Percentiles rank a stretch among this genome's conserved stretches.
Evolutionary conservation across 31 red algal genomes (phyloP).

Genomic region (Asparagopsis taxiformis): DNA sequence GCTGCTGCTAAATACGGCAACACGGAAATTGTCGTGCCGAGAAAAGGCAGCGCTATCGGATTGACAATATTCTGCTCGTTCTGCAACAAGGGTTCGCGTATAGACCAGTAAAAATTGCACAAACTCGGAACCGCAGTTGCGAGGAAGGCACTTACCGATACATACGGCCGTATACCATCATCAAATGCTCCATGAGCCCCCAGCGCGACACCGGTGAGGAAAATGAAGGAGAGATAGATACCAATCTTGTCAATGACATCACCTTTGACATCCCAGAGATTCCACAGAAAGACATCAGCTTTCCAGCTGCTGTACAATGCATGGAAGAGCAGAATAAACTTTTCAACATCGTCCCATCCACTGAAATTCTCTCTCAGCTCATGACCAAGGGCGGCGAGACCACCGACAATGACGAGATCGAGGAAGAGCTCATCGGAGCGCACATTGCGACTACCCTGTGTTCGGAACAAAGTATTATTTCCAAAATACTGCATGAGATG

Average conservation of each 20-base stretch:
- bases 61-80: constrained; percentile 18
- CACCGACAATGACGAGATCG: constrained; percentile 40
- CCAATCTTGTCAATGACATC: constrained; percentile 32
- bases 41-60: not conserved
- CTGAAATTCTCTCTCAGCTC: constrained; percentile 39
- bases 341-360: constrained; percentile 33
- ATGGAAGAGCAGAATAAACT: constrained; percentile 40
- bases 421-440: constrained; percentile 34
- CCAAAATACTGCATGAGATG: constrained; percentile 54
- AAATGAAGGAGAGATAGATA: constrained; percentile 23
- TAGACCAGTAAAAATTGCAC: constrained; percentile 3
- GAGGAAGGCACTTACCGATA: constrained; percentile 12
- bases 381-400: constrained; percentile 52
- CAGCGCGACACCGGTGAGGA: constrained; percentile 30
- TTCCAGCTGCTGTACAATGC: constrained; percentile 36
- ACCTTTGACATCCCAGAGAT: constrained; percentile 20
- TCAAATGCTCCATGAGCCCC: constrained; percentile 33
- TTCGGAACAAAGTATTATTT: constrained; percentile 9
- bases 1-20: constrained; percentile 39
- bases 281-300: constrained; percentile 24
- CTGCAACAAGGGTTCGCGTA: not conserved
- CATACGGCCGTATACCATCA: constrained; percentile 14
- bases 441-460: constrained; percentile 12
- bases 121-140: constrained; percentile 14
- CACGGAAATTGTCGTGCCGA: not conserved